Evolutionary conservation across 73 alveolate species (phyloP), one percentile per base, ranked within the genome.

Genomic region (Durusdinium trenchii): DNA sequence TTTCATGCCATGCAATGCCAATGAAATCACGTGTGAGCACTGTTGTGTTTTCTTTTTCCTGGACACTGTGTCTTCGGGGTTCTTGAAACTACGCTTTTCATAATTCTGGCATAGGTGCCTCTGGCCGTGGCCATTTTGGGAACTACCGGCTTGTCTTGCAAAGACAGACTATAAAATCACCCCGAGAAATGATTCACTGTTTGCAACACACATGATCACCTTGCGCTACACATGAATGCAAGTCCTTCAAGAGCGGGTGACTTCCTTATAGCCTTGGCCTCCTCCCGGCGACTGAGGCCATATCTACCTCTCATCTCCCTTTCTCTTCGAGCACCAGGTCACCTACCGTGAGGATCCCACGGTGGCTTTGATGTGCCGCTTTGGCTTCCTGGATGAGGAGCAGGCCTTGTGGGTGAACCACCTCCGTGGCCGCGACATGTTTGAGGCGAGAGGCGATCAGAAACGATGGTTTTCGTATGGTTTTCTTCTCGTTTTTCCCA

Each of bases 241-340:
- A 18, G 30, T 18, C 32, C 76, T 62, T 30, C 76, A 30, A 36
- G 76, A 30, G 35, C 48, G 48, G 32, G 50, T 38, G 50, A 6
- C 42, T 5, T 32, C 85, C 48, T 73, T 73, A 30, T 38, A 36
- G 69, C 69, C 69, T 12, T 23, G 12, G 12, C 23, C 23, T 57
- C 69, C 69, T 57, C 46, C 79, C 28, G n/a, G n/a, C n/a, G n/a
- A n/a, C n/a, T n/a, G n/a, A 91, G 98, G 98, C 12, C 89, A 91
- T 45, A 52, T 91, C 90, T 91, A 91, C 57, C 46, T 91, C 35
- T 47, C 90, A 45, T 91, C 98, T n/a, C 98, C 98, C 60, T 91
- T 91, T 45, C 98, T 91, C 90, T 91, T 91, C 69, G 98, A 91
- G 90, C 98, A 91, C 76, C 38, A 89, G 78, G 71, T 91, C 98